Base-by-base conservation (phyloP, 345 rosid species). In the Salix viminalis region DNA sequence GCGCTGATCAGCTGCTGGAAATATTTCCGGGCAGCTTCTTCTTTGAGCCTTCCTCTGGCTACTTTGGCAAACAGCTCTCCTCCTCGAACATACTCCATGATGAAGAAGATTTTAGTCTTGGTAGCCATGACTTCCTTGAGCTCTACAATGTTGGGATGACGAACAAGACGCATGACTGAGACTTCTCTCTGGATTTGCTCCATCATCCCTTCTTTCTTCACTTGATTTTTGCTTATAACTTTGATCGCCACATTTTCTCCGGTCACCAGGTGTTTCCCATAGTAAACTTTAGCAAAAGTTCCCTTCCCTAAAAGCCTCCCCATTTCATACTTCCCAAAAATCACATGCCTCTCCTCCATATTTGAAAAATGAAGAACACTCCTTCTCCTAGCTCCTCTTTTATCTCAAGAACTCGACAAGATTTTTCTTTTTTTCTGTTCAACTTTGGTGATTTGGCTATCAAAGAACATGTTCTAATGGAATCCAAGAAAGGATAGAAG, bases 401-500 rank as follows among this genome's bases (percentile, higher is more conserved):
- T 44, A 9, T 4, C 28, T 56, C 28, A 56, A 9, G 5, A 56
- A n/a, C 62, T n/a, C 26, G 23, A 3, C 62, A 7, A n/a, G 62
- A 56, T 56, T 9, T 56, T 56, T n/a, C n/a, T n/a, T 14, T 3
- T 56, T 56, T 56, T 23, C 4, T 56, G 28, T 23, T 56, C 26
- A n/a, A 9, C 4, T n/a, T 56, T 23, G 26, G 62, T 56, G 14
- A 56, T 56, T n/a, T 56, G 28, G 62, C 28, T n/a, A n/a, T n/a
- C 15, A 44, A 44, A n/a, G 13, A 56, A 9, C 62, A 56, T 56
- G 62, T 3, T 0, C 34, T 1, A 77, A 74, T 1, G 80, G 89
- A 46, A 83, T 84, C 88, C 90, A 89, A 3, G 89, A 85, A 69
- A 89, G 85, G 28, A 87, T 9, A 1, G 83, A 67, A 28, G 79